These are phyloP conservation scores for Neoascochyta sp. DNA, from an alignment of 2,329 filamentous ascomycete species.

Conservation along the genomic window DNA sequence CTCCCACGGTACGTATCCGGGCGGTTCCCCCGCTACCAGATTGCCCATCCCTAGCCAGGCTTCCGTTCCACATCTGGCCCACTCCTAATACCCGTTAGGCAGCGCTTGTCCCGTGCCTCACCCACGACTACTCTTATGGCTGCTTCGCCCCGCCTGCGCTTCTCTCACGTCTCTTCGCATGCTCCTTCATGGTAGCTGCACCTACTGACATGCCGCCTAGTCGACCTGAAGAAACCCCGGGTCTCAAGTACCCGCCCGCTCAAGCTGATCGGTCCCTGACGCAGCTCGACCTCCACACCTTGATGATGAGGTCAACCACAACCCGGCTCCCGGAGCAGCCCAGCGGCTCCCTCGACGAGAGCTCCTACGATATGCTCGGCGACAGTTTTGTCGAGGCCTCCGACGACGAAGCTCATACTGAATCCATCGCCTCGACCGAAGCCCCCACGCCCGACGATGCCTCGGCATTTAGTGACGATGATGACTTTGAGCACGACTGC, in stretches of 20 bases:
- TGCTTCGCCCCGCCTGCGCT: constrained; percentile 9
- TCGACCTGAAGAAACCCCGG: constrained; percentile 23
- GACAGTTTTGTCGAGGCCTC: constrained; percentile 31
- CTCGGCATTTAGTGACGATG: constrained; percentile 30
- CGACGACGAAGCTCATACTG: constrained; percentile 38
- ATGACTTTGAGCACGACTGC: constrained; percentile 25
- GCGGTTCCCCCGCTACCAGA: constrained; percentile 13
- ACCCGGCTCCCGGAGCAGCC: constrained; percentile 24
- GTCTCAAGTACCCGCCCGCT: constrained; percentile 32
- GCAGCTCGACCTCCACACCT: constrained; percentile 30
- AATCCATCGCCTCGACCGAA: constrained; percentile 36
- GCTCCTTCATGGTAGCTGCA: constrained; percentile 7
- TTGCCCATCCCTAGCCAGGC: constrained; percentile 14
- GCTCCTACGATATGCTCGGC: constrained; percentile 34
- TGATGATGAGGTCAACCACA: constrained; percentile 36
- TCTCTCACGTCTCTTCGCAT: constrained; percentile 3
- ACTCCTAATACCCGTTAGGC: constrained; percentile 19
- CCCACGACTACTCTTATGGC: constrained; percentile 9
- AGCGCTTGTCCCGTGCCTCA: constrained; percentile 18
- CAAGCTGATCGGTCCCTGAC: constrained; percentile 30
- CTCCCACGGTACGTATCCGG: constrained; percentile 6
- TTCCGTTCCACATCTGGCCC: constrained; percentile 17
- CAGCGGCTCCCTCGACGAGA: constrained; percentile 33
- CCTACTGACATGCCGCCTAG: constrained; percentile 31
- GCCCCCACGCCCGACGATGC: constrained; percentile 33